Base-by-base conservation (phyloP, 768 basidiomycete species). In the Pisolithus sp. region DNA sequence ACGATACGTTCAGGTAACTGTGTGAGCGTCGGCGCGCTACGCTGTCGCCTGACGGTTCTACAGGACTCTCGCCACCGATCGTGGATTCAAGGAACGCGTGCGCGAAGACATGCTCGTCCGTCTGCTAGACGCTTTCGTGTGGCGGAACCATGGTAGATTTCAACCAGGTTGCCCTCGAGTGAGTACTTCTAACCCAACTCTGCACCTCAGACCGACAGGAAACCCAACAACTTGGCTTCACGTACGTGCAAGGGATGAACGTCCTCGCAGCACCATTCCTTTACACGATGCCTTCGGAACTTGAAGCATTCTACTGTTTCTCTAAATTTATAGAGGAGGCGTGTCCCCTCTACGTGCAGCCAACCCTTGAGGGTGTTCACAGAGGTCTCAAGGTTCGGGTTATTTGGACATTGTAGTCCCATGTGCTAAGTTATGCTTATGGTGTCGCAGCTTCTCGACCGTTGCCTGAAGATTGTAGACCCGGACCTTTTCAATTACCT, bases 171-270 rank as follows among this genome's bases (percentile, higher is more conserved):
- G 21, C 28, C 40, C 10, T 26, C 34, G 38, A 28, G 23, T 15
- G 12, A 13, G 34, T 34, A 34, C 5, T 34, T 34, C 49, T 42
- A 15, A 26, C 30, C 18, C 26, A 38, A 18, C 49, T 24, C 23
- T 24, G 46, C 50, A 15, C 36, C 54, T 8, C 57, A 92, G 89
- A 92, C 61, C 76, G 82, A 56, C 84, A 86, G 68, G 87, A 90
- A 60, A 75, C 73, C 1, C 80, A 87, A n/a, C 83, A 83, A 52
- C 77, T 91, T 39, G 89, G 82, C 8, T 96, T 97, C 69, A 93
- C 90, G 28, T 99, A 98, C 61, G 94, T 99, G 8, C 95, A 99
- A 70, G 96, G 96, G 28, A 97, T 96, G 93, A 99, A 99, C 66
- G 96, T 98, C 45, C 83, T 99, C 34, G 93, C 94, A 20, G 96